Percentiles rank a stretch among this genome's conserved stretches.
These are phyloP conservation scores for Eimeria sp. DNA, from an alignment of 169 alveolate species.

Conservation along the genomic window DNA sequence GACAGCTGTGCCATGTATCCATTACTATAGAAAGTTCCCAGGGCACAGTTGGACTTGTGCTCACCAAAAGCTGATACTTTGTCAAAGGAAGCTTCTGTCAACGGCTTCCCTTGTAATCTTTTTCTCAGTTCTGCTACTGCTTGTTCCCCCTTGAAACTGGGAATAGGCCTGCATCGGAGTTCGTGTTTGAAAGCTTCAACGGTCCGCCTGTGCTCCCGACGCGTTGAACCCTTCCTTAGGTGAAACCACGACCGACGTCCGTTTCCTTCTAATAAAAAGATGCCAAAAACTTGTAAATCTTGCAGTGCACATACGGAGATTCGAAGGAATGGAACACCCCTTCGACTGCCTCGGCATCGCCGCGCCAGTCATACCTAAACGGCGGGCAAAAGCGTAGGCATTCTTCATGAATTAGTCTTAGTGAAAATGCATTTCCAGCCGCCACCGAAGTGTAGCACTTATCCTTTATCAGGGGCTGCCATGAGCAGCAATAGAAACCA, in stretches of 20 bases:
- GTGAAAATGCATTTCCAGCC: not conserved
- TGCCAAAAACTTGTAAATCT: not conserved
- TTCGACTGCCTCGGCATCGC: not conserved
- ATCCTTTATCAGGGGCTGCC: too few relatives aligned
- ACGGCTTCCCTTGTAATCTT: too few relatives aligned
- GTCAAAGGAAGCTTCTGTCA: too few relatives aligned
- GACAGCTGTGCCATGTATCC: too few relatives aligned
- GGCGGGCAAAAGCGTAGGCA: not conserved
- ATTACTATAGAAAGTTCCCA: too few relatives aligned
- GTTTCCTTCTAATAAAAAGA: not conserved
- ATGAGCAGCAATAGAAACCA: too few relatives aligned
- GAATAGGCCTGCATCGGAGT: not conserved
- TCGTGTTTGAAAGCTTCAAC: not conserved
- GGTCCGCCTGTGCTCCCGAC: not conserved
- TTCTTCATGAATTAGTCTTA: not conserved
- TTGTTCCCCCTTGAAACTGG: not conserved
- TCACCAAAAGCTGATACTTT: too few relatives aligned
- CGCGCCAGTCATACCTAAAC: not conserved
- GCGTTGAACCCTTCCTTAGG: not conserved
- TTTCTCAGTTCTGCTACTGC: not conserved
- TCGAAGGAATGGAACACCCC: not conserved
- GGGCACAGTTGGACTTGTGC: not conserved
- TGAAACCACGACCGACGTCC: not conserved
- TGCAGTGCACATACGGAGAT: not conserved
- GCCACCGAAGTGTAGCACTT: too few relatives aligned